Base-by-base conservation (phyloP, 345 rosid genomes). In the Boechera divaricarpa region DNA sequence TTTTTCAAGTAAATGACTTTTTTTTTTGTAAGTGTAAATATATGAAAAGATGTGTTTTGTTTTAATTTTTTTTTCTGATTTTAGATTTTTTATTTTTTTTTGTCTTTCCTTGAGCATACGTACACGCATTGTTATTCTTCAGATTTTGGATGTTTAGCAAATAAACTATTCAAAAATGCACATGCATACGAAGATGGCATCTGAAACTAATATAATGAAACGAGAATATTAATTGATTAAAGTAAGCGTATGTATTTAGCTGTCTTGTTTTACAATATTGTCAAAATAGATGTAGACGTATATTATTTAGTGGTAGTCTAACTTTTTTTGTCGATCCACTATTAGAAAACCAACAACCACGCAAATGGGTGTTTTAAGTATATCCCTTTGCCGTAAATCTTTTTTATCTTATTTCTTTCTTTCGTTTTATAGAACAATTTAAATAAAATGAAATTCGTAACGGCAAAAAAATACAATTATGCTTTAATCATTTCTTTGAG, bases 11-110 rank as follows among this genome's bases (percentile, higher is more conserved):
- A 26, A 41, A 5, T 8, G 72, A 28, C 36, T 67, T 48, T 58
- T 73, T 41, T 48, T 58, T 73, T 42, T 58, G 68, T 49, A 67
- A 68, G 56, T 68, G 79, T 68, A 66, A 68, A 69, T 68, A 69
- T 68, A 61, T 53, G 39, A 69, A 76, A 47, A 51, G 2, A 51
- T 68, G 56, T 68, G 31, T 60, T 60, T 76, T 44, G 45, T 26
- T 59, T 58, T 49, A 48, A 58, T 8, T 28, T 38, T 58, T 26
- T 31, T 41, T 60, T 60, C 21, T 10, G 3, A 12, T 69, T 59
- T 49, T 49, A 54, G 45, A 67, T 12, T 49, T 28, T 75, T 21
- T 10, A 47, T 68, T 18, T 75, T 18, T 13, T 26, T 61, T 59
- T 68, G 69, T 75, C 55, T 28, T 36, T 47, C 18, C 16, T 62